Percentiles rank a stretch among this genome's conserved stretches.
phyloP scores from a whole-genome alignment of 768 basidiomycete species.

The Rhizopogon sp. region DNA sequence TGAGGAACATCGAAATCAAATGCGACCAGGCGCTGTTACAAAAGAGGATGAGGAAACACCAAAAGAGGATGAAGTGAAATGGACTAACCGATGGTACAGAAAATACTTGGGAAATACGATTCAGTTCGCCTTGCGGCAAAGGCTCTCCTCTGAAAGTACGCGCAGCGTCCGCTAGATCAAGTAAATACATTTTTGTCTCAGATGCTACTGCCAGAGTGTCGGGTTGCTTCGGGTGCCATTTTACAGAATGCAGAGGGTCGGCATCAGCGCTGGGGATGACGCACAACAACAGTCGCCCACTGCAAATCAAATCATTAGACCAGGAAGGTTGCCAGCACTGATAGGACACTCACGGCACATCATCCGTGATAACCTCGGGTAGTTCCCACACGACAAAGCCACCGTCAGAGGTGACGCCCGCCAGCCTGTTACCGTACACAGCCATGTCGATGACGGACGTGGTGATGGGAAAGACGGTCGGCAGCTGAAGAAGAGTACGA shows the following conservation, averaged over 20 bases:
- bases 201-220: slow-evolving; percentile 83
- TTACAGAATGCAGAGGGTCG: slow-evolving; percentile 73
- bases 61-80: neutral
- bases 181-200: slow-evolving; percentile 66
- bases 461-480: slow-evolving; percentile 49
- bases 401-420: slow-evolving; percentile 83
- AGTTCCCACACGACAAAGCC: slow-evolving; percentile 89
- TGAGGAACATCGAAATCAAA: slow-evolving; percentile 83
- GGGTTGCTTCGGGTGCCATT: slow-evolving; percentile 83
- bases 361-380: slow-evolving; percentile 78
- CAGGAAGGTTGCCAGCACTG: slow-evolving; percentile 11
- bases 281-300: slow-evolving; percentile 65
- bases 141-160: slow-evolving; percentile 60
- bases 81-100: slow-evolving; percentile 62
- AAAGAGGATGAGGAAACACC: neutral
- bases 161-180: slow-evolving; percentile 64
- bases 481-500: slow-evolving; percentile 78
- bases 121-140: slow-evolving; percentile 63
- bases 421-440: slow-evolving; percentile 74
- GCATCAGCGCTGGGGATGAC: slow-evolving; percentile 52
- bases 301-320: slow-evolving; percentile 23
- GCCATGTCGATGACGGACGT: slow-evolving; percentile 83
- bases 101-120: slow-evolving; percentile 64
- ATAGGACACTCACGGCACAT: slow-evolving; percentile 60
- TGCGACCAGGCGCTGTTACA: slow-evolving; percentile 65